Evolutionary conservation across 768 basidiomycete genomes (phyloP), one percentile per base, ranked within the genome.

Genomic region (Tylopilus balloui): DNA sequence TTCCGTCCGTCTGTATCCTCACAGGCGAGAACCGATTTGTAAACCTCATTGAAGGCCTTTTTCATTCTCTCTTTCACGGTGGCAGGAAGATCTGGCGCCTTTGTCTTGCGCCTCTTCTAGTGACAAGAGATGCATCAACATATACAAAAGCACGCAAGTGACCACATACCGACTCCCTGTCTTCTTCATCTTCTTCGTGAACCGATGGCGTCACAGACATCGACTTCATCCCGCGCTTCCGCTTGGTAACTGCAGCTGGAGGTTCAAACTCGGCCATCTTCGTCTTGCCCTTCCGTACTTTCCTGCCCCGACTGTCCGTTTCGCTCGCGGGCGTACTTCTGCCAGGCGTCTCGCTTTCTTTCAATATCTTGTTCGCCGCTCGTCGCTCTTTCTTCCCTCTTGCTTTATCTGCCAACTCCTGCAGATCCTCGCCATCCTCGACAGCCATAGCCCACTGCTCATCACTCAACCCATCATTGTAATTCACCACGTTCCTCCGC

Each of bases 381-480:
- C 85, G 78, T 51, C 84, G 74, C 35, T 83, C 81, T 57, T 83
- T 84, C 70, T 74, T 83, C 48, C 81, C 83, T 44, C 80, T 73
- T 12, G 78, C 69, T 52, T 76, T 78, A 53, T 88, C 87, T 9
- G 79, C 74, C 28, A 89, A 70, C 66, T 88, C 86, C 53, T 86
- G 78, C 32, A 89, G 61, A 59, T 90, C 88, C 64, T 89, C 86
- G 21, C 87, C 88, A 9, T 89, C 87, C 63, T 90, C 87, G 39
- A 89, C 70, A 44, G 88, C 86, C 78, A 88, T 78, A 27, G 91
- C 81, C 87, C 92, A 96, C 57, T 93, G 86, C 61, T 96, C 95
- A 57, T 98, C 95, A 45, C 83, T 86, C 48, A 98, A 75, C 14
- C 93, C 93, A 63, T 97, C 95, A 51, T 87, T 94, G 63, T 98